Base-by-base conservation (phyloP, 2,329 filamentous ascomycete genomes). In the Paraphoma sp. region DNA sequence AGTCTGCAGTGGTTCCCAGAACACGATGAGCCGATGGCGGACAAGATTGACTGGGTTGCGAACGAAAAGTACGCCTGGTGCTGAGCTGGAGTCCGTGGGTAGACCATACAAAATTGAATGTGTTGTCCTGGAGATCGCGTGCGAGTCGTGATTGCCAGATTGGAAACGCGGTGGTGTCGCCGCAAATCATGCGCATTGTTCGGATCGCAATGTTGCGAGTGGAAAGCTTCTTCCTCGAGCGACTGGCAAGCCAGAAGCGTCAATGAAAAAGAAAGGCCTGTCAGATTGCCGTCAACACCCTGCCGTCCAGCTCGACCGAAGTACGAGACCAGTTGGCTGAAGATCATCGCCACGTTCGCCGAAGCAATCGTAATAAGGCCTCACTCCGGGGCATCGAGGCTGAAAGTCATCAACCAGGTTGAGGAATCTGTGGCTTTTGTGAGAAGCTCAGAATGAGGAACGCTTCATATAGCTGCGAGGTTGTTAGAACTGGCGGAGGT, bases 311-410 rank as follows among this genome's bases (percentile, higher is more conserved):
- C 82, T 86, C 85, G 89, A 88, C 90, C 90, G 82, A 93, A 88
- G 87, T 87, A 88, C 86, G 85, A 89, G 84, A 81, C 71, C 62
- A 76, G 83, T 83, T 81, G 89, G 90, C 90, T 88, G 84, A 90
- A 95, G 91, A 95, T 96, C 92, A 95, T 95, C 90, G 92, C 88
- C 89, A 88, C 89, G 88, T 86, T 89, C 89, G 93, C 87, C 90
- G 91, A 88, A 89, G 85, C 78, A 83, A 80, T 80, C 56, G 80
- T 76, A 84, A 81, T 80, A 72, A 80, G 83, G 84, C 80, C 89
- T 93, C 91, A 95, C 91, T 93, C 90, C 91, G 87, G 88, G 89
- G 89, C 82, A 84, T 84, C 87, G 91, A 91, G 90, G 91, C 91
- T 91, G 73, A 66, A 72, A 63, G 79, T 96, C 92, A 95, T 96